Evolutionary conservation across 768 basidiomycete genomes (phyloP).

Genomic region (Phallus indusiatus): DNA sequence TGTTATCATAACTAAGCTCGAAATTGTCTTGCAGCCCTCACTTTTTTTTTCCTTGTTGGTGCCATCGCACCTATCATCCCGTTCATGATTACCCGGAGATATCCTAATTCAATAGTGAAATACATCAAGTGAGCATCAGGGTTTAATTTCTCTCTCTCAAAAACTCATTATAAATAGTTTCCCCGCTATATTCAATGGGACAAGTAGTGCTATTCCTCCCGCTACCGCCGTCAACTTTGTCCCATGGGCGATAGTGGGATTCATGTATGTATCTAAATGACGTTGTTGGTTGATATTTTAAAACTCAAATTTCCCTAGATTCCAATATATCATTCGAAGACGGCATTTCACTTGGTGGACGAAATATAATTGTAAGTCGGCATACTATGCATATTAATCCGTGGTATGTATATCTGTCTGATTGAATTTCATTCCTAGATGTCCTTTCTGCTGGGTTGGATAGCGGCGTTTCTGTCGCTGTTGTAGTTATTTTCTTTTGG

Average conservation of each 20-base stretch:
- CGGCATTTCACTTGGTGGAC: conserved; percentile 66
- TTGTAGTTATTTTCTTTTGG: conserved; percentile 22
- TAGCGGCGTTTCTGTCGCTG: conserved; percentile 19
- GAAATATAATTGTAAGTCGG: conserved; percentile 59
- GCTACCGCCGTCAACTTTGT: conserved; percentile 81
- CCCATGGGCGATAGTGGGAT: conserved; percentile 49
- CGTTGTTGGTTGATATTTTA: too few relatives aligned
- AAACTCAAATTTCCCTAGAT: conserved; percentile 38
- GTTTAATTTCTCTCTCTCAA: background rate
- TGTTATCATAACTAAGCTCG: conserved; percentile 20
- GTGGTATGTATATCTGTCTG: background rate
- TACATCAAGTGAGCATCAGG: conserved; percentile 8
- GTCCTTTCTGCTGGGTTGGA: conserved; percentile 24
- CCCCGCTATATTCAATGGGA: conserved; percentile 39
- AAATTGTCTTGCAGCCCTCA: conserved; percentile 8
- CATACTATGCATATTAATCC: too few relatives aligned
- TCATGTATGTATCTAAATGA: conserved; percentile 15
- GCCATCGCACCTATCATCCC: conserved; percentile 28
- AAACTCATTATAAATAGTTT: conserved; percentile 15
- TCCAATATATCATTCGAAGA: conserved; percentile 62
- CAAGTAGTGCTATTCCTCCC: conserved; percentile 56
- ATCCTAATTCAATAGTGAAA: conserved; percentile 17
- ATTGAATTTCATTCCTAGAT: conserved; percentile 3
- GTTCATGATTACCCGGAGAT: conserved; percentile 24
- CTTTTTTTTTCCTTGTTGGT: conserved; percentile 27